Conservation (phyloP, 2,329 filamentous ascomycete species). For the Pseudopyrenochaeta lycopersici region DNA sequence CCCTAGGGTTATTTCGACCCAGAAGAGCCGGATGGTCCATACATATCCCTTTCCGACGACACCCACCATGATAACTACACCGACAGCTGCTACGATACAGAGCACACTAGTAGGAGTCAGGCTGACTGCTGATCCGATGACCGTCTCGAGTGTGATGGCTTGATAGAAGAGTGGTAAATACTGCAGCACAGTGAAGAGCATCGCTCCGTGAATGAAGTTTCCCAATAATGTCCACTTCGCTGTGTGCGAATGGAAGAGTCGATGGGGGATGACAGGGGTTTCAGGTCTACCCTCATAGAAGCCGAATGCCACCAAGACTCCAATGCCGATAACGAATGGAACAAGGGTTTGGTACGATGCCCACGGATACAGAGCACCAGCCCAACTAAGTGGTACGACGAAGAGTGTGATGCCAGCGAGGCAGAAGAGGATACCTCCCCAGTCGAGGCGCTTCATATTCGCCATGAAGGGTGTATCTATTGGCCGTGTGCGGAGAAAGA, state of each 20-base stretch:
- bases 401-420: conserved; percentile 55
- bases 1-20: conserved; percentile 61
- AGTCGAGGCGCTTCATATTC: conserved; percentile 57
- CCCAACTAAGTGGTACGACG: conserved; percentile 60
- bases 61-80: conserved; percentile 38
- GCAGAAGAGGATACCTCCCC: conserved; percentile 58
- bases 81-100: background rate
- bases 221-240: conserved; percentile 59
- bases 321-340: conserved; percentile 64
- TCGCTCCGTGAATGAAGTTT: conserved; percentile 65
- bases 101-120: conserved; percentile 53
- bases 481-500: conserved; percentile 62
- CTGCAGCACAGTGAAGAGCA: conserved; percentile 49
- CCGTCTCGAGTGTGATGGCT: conserved; percentile 43
- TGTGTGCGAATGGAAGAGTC: conserved; percentile 58
- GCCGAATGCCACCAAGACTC: conserved; percentile 60
- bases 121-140: conserved; percentile 41
- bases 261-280: conserved; percentile 60
- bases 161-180: conserved; percentile 51
- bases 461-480: conserved; percentile 52
- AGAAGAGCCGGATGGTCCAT: too few species aligned
- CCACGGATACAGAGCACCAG: conserved; percentile 62
- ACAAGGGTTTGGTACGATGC: conserved; percentile 66
- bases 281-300: conserved; percentile 61
- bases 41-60: conserved; percentile 46